Percentiles rank a stretch among this genome's conserved stretches.
phyloP scores from a whole-genome alignment of 139 green algal genomes.

The Raphidocelis subcapitata region DNA sequence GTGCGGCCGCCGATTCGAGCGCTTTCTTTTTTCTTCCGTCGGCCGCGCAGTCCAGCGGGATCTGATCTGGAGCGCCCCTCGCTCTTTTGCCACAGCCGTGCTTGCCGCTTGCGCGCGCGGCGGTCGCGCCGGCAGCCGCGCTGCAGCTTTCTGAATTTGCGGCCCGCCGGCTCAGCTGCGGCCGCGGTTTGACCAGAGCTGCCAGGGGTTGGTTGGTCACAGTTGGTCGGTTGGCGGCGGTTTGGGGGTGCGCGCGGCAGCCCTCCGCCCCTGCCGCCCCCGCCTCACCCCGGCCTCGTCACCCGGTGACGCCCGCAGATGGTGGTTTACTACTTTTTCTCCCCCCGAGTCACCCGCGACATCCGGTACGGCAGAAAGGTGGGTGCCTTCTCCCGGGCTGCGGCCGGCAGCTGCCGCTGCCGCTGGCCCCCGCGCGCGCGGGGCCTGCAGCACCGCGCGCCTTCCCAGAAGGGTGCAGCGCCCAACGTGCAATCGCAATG shows the following conservation, averaged over 20 bases:
- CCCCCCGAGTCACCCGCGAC: slow-evolving; percentile 58
- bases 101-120: not conserved
- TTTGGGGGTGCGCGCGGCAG: no score
- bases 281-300: not conserved
- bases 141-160: not conserved
- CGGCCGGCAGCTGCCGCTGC: not conserved
- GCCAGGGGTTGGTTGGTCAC: no score
- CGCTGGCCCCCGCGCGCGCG: no score
- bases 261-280: no score
- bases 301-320: slow-evolving; percentile 36
- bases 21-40: not conserved
- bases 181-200: not conserved
- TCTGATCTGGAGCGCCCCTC: not conserved
- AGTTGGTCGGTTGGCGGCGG: no score
- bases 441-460: not conserved
- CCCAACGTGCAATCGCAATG: not conserved
- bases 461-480: no score
- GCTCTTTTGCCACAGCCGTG: not conserved
- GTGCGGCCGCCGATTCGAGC: slow-evolving; percentile 5
- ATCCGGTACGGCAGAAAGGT: slow-evolving; percentile 72
- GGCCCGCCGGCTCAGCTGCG: not conserved
- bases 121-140: not conserved
- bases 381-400: not conserved
- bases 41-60: not conserved
- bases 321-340: slow-evolving; percentile 84